phyloP scores from a whole-genome alignment of 2,329 filamentous ascomycete genomes.

The Juglanconis oblonga region DNA sequence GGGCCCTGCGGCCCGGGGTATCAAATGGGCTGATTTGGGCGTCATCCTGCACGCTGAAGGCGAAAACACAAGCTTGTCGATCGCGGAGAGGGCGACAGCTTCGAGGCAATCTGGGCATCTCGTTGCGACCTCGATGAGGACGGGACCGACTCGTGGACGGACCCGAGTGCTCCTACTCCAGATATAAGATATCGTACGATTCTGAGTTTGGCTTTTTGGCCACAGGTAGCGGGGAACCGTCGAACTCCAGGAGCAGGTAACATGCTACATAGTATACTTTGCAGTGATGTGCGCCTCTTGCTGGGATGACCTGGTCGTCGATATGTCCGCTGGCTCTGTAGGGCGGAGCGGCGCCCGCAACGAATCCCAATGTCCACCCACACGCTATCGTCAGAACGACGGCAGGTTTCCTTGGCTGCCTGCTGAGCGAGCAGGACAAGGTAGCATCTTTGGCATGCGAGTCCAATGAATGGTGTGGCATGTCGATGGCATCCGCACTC shows the following conservation, averaged over 20 bases:
- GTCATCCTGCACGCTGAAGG: slow-evolving; percentile 10
- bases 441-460: no score
- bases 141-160: not conserved
- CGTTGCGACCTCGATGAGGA: not conserved
- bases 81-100: not conserved
- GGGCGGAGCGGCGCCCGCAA: not conserved
- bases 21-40: slow-evolving; percentile 16
- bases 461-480: no score
- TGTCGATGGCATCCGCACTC: no score
- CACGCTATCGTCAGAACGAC: no score
- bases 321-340: not conserved
- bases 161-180: not conserved
- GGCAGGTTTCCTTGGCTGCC: not conserved
- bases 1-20: slow-evolving; percentile 7
- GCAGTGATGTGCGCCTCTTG: not conserved
- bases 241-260: not conserved
- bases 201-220: slow-evolving; percentile 7
- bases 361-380: no score
- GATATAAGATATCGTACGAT: slow-evolving; percentile 2
- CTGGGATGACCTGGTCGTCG: not conserved
- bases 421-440: no score
- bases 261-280: not conserved
- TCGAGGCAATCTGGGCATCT: not conserved
- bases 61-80: slow-evolving; percentile 15
- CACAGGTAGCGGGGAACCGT: not conserved